Evolutionary conservation across 2,329 filamentous ascomycete species (phyloP).

Genomic region (Aspergillus sp.): DNA sequence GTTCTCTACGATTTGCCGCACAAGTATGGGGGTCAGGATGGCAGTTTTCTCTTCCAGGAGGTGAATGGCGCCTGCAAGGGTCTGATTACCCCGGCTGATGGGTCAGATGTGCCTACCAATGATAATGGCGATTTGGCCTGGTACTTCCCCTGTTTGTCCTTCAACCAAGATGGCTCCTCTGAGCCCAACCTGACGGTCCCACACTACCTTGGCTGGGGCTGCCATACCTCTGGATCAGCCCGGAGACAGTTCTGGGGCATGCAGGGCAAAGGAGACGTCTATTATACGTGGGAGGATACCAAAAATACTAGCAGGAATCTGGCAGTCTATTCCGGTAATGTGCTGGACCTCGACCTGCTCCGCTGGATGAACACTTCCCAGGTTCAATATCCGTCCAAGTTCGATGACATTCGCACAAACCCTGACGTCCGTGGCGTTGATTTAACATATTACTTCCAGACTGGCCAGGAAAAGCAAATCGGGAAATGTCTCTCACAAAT

Average conservation of each 20-base stretch:
- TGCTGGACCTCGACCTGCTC: constrained; percentile 81
- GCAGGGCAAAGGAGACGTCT: constrained; percentile 69
- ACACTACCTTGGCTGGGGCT: constrained; percentile 77
- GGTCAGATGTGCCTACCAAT: constrained; percentile 74
- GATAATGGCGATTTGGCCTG: constrained; percentile 68
- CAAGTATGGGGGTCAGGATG: constrained; percentile 80
- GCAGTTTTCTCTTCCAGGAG: constrained; percentile 95
- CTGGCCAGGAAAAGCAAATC: constrained; percentile 65
- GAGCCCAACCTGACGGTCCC: constrained; percentile 63
- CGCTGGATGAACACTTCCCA: constrained; percentile 81
- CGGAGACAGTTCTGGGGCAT: constrained; percentile 72
- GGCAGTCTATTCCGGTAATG: constrained; percentile 87
- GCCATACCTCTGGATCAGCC: constrained; percentile 66
- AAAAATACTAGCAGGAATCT: constrained; percentile 82
- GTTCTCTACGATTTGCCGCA: constrained; percentile 78
- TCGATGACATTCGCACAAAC: constrained; percentile 69
- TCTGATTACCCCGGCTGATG: constrained; percentile 63
- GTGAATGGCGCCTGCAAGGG: constrained; percentile 96
- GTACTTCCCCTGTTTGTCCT: constrained; percentile 91
- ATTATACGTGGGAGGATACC: constrained; percentile 92
- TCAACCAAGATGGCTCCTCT: constrained; percentile 87
- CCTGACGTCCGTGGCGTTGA: constrained; percentile 70
- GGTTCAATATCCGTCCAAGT: constrained; percentile 65
- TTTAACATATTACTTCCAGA: constrained; percentile 80
- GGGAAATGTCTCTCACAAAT: constrained; percentile 86